Conservation (phyloP, 1,284 basidiomycete species). For the Flammula alnicola region DNA sequence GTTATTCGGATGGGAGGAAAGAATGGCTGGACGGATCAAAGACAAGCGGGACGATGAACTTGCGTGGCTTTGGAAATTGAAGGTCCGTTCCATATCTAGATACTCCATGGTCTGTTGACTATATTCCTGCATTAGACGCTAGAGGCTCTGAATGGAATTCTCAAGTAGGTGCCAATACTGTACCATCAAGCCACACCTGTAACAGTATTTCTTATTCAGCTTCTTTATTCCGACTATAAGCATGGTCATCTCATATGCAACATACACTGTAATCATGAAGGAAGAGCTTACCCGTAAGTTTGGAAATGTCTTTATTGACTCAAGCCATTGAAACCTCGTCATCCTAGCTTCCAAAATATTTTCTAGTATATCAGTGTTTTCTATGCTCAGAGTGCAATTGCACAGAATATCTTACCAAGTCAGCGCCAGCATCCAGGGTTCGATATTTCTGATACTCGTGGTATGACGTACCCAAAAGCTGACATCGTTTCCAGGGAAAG, state of each 20-base stretch:
- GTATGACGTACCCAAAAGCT: not conserved
- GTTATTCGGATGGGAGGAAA: constrained; percentile 74
- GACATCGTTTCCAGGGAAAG: constrained; percentile 37
- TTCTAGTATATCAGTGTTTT: constrained; percentile 30
- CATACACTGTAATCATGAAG: constrained; percentile 51
- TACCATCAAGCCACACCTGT: not conserved
- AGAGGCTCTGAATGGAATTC: constrained; percentile 10
- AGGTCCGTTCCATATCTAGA: constrained; percentile 30
- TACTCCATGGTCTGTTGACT: not conserved
- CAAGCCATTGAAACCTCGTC: not conserved
- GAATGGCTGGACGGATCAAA: constrained; percentile 53
- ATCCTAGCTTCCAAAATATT: constrained; percentile 22
- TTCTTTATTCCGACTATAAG: constrained; percentile 64
- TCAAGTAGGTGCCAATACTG: constrained; percentile 16
- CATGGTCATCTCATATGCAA: constrained; percentile 71
- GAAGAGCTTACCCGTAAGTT: constrained; percentile 30
- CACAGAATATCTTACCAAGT: constrained; percentile 15
- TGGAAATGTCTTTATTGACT: not conserved
- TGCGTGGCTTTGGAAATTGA: constrained; percentile 44
- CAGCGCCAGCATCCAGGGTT: constrained; percentile 15
- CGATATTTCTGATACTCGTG: too few relatives aligned
- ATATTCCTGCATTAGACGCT: constrained; percentile 7
- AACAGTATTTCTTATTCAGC: constrained; percentile 55
- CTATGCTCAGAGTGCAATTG: constrained; percentile 26
- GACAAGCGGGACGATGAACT: constrained; percentile 47